These are phyloP conservation scores for Wickerhamomyces xylosicus DNA, from an alignment of 805 yeast genomes.

Conservation along the genomic window DNA sequence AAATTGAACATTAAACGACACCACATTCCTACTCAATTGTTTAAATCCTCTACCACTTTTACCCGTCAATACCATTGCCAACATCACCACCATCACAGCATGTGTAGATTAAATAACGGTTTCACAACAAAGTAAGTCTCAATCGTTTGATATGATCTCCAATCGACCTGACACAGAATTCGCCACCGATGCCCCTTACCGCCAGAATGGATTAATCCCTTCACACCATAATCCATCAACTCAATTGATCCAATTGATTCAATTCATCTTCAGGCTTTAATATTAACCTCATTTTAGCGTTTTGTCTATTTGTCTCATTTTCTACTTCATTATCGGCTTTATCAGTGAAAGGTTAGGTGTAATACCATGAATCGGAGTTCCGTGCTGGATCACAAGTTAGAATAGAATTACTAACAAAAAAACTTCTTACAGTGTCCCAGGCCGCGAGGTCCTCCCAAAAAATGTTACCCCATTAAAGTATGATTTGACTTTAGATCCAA, in stretches of 20 bases:
- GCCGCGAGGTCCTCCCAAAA: slow-evolving; percentile 43
- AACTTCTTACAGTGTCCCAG: slow-evolving; percentile 13
- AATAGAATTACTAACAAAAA: slow-evolving; percentile 8
- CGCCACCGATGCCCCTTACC: no score
- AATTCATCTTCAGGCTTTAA: no score
- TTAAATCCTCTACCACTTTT: background rate
- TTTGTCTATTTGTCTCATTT: no score
- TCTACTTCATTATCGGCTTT: no score
- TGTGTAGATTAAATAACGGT: slow-evolving; percentile 10
- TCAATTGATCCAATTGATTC: no score
- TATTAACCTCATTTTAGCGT: no score
- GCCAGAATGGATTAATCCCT: no score
- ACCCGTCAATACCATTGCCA: background rate
- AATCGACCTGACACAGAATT: background rate
- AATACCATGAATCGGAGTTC: background rate
- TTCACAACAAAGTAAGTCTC: slow-evolving; percentile 12
- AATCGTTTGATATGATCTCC: background rate
- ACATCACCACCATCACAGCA: slow-evolving; percentile 2
- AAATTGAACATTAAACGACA: no score
- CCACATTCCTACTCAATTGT: no score
- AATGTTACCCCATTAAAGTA: slow-evolving; percentile 69
- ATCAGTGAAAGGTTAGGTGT: background rate
- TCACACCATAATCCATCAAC: no score
- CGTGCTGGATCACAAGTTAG: no score
- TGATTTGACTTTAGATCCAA: slow-evolving; percentile 54